Evolutionary conservation across 805 yeast species (phyloP), one percentile per base, ranked within the genome.

Genomic region (Kodamaea kakaduensis): DNA sequence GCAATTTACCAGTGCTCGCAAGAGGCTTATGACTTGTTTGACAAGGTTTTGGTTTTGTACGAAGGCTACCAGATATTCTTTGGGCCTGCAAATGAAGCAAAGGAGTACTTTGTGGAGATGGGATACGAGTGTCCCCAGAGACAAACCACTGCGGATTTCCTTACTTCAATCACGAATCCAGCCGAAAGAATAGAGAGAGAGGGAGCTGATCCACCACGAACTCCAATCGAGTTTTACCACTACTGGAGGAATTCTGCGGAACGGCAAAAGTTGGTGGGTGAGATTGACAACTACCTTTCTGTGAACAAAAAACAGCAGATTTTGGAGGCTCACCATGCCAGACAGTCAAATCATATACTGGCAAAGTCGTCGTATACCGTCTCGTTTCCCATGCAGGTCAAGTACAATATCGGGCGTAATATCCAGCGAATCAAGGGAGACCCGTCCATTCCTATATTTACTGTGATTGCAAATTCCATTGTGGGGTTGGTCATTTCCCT

Each of bases 91-190:
- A 50, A 46, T 22, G 54, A 53, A 19, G 75, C 76, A 33, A 59
- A 69, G 48, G 69, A 58, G 9, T 80, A 66, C 48, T 80, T 80
- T 50, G 51, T 64, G 40, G 59, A 61, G 13, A 75, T 79, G 83
- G 86, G 86, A 25, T 80, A 64, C 63, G 61, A 67, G 17, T 77
- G 80, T 50, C 76, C 78, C 32, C 62, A 66, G 34, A 73, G 85
- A 66, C 79, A 77, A 68, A 75, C 84, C 3, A 77, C 84, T 32
- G 77, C 83, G 6, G 86, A 80, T 52, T 80, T 66, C 51, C 69
- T 80, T 49, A 79, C 85, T 12, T 69, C 84, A 4, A 71, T 79
- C 34, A 80, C 86, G 12, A 81, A 78, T 54, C 84, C 81, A 10
- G 70, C 68, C 18, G 83, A 78, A 41, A 70, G 84, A 61, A 60